A percentile compares a stretch with the other conserved stretches of the same genome.
These are phyloP conservation scores for Gamarada debralockiae DNA, from an alignment of 495 filamentous ascomycete species.

Conservation along the genomic window DNA sequence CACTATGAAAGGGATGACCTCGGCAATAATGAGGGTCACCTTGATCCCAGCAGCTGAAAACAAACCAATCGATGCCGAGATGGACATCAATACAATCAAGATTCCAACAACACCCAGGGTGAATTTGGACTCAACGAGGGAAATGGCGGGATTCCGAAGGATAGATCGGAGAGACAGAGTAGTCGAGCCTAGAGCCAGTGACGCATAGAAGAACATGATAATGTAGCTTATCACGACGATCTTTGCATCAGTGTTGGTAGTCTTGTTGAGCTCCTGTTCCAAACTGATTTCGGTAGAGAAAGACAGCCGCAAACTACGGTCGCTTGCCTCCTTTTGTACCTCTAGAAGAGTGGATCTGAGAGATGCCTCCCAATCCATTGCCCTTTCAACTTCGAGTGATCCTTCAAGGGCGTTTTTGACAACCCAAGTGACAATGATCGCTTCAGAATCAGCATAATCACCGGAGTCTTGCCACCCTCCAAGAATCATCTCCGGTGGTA, in stretches of 20 bases:
- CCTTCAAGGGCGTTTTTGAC: constrained; percentile 81
- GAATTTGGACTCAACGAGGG: constrained; percentile 92
- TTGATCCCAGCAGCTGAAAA: constrained; percentile 88
- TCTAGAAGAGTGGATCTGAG: constrained; percentile 65
- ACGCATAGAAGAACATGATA: constrained; percentile 98
- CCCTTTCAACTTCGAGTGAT: constrained; percentile 59
- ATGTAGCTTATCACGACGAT: constrained; percentile 97
- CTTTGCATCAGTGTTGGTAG: constrained; percentile 95
- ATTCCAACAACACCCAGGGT: constrained; percentile 89
- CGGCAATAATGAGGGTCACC: constrained; percentile 94
- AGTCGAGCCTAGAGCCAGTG: constrained; percentile 82
- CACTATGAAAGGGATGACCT: constrained; percentile 97
- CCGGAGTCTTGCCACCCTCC: constrained; percentile 69
- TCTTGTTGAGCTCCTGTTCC: constrained; percentile 92
- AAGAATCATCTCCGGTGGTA: constrained; percentile 79
- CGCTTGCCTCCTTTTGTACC: constrained; percentile 74
- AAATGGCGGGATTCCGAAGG: constrained; percentile 72
- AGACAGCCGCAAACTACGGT: constrained; percentile 77
- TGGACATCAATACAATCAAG: constrained; percentile 93
- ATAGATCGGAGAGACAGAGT: constrained; percentile 72
- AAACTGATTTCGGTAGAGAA: constrained; percentile 93
- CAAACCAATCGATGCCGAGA: constrained; percentile 87
- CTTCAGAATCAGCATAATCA: constrained; percentile 68
- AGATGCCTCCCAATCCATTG: constrained; percentile 85
- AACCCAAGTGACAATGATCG: constrained; percentile 94